These are phyloP conservation scores for Bipolaris gigantea DNA, from an alignment of 2,329 filamentous ascomycete genomes.

Conservation along the genomic window DNA sequence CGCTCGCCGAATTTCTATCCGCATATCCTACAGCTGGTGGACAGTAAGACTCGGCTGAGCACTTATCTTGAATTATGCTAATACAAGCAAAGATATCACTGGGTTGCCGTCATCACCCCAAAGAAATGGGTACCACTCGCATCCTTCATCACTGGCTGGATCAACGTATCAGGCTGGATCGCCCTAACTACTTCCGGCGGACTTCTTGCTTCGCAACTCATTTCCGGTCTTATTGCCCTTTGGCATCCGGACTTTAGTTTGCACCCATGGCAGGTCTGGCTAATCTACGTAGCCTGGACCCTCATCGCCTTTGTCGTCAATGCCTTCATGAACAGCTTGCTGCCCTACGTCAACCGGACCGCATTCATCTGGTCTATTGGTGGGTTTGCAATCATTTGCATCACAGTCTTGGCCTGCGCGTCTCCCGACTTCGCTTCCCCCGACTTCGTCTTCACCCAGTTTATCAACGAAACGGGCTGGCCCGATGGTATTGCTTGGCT, in stretches of 20 bases:
- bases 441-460: conserved; percentile 66
- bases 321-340: conserved; percentile 62
- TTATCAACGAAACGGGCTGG: conserved; percentile 71
- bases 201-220: conserved; percentile 67
- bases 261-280: conserved; percentile 70
- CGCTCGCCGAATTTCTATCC: conserved; percentile 70
- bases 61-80: conserved; percentile 22
- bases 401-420: conserved; percentile 67
- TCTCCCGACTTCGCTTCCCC: conserved; percentile 66
- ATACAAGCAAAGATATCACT: conserved; percentile 61
- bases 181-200: conserved; percentile 67
- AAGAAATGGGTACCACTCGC: conserved; percentile 62
- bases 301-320: conserved; percentile 65
- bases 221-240: conserved; percentile 66
- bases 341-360: conserved; percentile 68
- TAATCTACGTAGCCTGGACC: conserved; percentile 70
- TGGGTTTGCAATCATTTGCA: conserved; percentile 70
- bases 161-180: conserved; percentile 72
- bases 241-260: conserved; percentile 61
- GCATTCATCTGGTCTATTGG: conserved; percentile 72
- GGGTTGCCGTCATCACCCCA: conserved; percentile 68
- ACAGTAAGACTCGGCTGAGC: conserved; percentile 22
- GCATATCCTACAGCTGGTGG: conserved; percentile 58
- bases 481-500: conserved; percentile 65
- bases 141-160: conserved; percentile 74